Evolutionary conservation across 176 grass and related monocot genomes (phyloP).

Genomic region (Bonia amplexicaulis): DNA sequence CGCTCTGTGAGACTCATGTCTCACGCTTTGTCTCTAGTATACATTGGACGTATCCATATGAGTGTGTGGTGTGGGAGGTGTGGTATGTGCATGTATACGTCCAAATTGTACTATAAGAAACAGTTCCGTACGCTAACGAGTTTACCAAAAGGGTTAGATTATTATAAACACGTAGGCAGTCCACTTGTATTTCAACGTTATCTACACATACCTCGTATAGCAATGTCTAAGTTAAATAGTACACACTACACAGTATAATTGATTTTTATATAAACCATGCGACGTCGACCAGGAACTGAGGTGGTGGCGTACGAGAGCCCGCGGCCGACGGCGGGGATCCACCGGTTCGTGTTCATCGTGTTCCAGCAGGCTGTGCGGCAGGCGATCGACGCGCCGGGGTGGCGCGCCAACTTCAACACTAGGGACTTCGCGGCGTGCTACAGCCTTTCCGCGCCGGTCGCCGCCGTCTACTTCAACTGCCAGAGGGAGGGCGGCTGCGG

Average conservation of each 20-base stretch:
- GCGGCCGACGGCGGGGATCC: conserved; percentile 44
- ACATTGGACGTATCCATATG: no score
- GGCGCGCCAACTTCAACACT: conserved; percentile 72
- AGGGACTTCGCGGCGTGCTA: conserved; percentile 55
- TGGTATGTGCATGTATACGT: no score
- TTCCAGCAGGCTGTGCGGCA: conserved; percentile 50
- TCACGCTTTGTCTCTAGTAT: no score
- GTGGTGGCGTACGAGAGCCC: conserved; percentile 52
- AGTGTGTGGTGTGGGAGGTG: no score
- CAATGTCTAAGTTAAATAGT: not conserved
- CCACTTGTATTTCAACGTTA: not conserved
- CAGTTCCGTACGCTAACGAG: no score
- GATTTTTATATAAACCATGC: not conserved
- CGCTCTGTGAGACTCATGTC: no score
- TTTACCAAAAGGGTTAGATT: not conserved
- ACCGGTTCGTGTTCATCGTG: conserved; percentile 59
- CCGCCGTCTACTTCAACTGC: conserved; percentile 64
- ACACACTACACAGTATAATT: not conserved
- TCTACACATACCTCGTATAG: not conserved
- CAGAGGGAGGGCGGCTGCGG: conserved; percentile 68
- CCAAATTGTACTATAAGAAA: no score
- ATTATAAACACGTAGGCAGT: not conserved
- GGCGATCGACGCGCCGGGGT: conserved; percentile 49
- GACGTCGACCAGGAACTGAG: conserved; percentile 34
- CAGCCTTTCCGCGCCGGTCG: conserved; percentile 37